These are phyloP conservation scores for Penicillium maclennaniae DNA, from an alignment of 495 filamentous ascomycete genomes.

Conservation along the genomic window DNA sequence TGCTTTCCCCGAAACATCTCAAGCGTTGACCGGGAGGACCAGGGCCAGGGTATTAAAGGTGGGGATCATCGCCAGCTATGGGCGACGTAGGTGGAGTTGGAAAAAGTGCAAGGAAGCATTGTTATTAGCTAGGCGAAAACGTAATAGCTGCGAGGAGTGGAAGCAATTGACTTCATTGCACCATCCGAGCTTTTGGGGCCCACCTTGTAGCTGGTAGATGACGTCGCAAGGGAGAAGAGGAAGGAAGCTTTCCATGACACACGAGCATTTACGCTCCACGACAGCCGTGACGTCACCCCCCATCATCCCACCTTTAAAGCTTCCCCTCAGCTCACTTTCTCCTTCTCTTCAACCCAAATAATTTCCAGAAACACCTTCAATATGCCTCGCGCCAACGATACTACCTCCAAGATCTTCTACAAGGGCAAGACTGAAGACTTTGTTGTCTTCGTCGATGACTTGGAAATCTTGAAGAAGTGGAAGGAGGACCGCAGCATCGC, in stretches of 20 bases:
- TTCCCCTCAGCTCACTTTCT: background rate
- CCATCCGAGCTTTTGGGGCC: background rate
- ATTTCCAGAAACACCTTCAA: conserved; percentile 23
- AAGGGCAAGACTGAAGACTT: conserved; percentile 87
- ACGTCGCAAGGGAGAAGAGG: conserved; percentile 13
- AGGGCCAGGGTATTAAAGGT: conserved; percentile 60
- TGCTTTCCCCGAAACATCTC: conserved; percentile 18
- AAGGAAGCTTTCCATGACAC: conserved; percentile 13
- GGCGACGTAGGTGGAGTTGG: conserved; percentile 1
- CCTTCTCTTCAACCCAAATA: conserved; percentile 4
- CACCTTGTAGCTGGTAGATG: conserved; percentile 6
- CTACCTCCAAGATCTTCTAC: conserved; percentile 79
- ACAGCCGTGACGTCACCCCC: conserved; percentile 31
- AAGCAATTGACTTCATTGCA: conserved; percentile 5
- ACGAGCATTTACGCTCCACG: conserved; percentile 6
- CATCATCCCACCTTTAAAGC: conserved; percentile 22
- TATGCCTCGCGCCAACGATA: conserved; percentile 78
- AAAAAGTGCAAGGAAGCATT: conserved; percentile 4
- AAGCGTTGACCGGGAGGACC: conserved; percentile 61
- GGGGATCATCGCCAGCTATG: conserved; percentile 35
- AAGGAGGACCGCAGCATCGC: conserved; percentile 73
- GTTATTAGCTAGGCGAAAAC: conserved; percentile 12
- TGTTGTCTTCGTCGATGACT: conserved; percentile 80
- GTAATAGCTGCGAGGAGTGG: conserved; percentile 13
- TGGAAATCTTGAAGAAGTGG: conserved; percentile 73